Evolutionary conservation across 768 basidiomycete genomes (phyloP), one percentile per base, ranked within the genome.

Genomic region (Neoboletus subvelutipes): DNA sequence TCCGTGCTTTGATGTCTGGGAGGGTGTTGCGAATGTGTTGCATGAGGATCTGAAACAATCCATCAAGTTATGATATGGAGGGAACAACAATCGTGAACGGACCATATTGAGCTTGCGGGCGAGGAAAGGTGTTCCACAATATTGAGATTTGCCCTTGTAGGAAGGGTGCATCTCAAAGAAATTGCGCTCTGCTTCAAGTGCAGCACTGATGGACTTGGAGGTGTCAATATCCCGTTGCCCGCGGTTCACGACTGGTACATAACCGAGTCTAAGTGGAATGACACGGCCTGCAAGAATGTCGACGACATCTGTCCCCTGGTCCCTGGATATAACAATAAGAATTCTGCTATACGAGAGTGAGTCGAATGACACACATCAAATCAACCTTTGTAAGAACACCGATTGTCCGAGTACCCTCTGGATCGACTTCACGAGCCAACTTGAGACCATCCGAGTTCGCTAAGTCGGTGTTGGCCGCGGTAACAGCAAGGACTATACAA

Each of bases 301-400:
- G 29, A 99, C 94, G 36, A 99, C 97, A 71, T 99, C 96, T 7
- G 96, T 98, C 53, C 97, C 97, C 67, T 82, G 83, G 77, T 99
- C 96, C 93, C 93, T 96, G 57, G 57, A 50, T 61, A 39, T 8
- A 29, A 10, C 34, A n/a, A 29, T 69, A 29, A 68, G 52, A 54
- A 8, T 41, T 22, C 17, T 31, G 26, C 31, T 41, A 36, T 1
- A 39, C 1, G 13, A 56, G 26, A 41, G n/a, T 37, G 37, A 55
- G 20, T 31, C 22, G 47, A 45, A 56, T 50, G 4, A 82, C 91
- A 64, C 64, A 95, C 97, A 99, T 99, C 61, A 99, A 78, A 73
- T 99, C 97, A 50, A 98, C 90, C 75, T 99, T 99, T 15, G 97
- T 99, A 67, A 98, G 76, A 20, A 99, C 97, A 81, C 97, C 97